Conservation (phyloP, 2,329 filamentous ascomycete species). For the Neofusicoccum sp. region DNA sequence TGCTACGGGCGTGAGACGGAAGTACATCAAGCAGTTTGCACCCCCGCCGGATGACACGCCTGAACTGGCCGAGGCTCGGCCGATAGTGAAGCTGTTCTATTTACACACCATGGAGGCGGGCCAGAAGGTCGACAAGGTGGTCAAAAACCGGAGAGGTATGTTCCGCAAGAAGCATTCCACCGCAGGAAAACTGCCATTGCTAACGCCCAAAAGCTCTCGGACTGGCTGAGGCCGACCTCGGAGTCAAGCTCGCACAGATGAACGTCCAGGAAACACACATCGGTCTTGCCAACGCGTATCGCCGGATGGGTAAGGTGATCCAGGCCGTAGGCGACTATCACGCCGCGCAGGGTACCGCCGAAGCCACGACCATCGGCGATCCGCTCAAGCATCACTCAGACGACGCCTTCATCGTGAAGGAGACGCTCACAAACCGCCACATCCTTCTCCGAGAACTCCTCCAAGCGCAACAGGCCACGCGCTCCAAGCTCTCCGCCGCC, state of each 20-base stretch:
- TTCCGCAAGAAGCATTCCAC: not conserved
- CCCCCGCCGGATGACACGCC: slow-evolving; percentile 96
- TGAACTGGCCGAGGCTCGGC: slow-evolving; percentile 86
- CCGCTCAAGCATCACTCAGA: slow-evolving; percentile 93
- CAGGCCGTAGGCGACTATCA: slow-evolving; percentile 95
- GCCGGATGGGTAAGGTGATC: slow-evolving; percentile 90
- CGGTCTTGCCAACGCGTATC: slow-evolving; percentile 86
- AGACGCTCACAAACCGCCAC: slow-evolving; percentile 95
- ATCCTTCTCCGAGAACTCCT: slow-evolving; percentile 92
- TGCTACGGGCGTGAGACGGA: slow-evolving; percentile 90
- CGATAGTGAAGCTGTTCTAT: slow-evolving; percentile 94
- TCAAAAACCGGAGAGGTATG: slow-evolving; percentile 86
- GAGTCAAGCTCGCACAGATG: slow-evolving; percentile 85
- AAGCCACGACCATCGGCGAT: slow-evolving; percentile 92
- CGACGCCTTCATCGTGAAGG: slow-evolving; percentile 97
- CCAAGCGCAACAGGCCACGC: slow-evolving; percentile 84
- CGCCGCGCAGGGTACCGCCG: slow-evolving; percentile 92
- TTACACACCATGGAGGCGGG: slow-evolving; percentile 94
- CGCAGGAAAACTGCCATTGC: not conserved
- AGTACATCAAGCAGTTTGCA: slow-evolving; percentile 97
- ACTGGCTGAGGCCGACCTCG: slow-evolving; percentile 89
- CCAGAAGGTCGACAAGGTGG: slow-evolving; percentile 92
- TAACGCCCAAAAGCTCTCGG: slow-evolving; percentile 69
- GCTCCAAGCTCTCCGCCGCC: slow-evolving; percentile 80
- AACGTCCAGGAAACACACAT: slow-evolving; percentile 87